Conservation (phyloP, 768 basidiomycete genomes). For the Leucocoprinus leucothites region DNA sequence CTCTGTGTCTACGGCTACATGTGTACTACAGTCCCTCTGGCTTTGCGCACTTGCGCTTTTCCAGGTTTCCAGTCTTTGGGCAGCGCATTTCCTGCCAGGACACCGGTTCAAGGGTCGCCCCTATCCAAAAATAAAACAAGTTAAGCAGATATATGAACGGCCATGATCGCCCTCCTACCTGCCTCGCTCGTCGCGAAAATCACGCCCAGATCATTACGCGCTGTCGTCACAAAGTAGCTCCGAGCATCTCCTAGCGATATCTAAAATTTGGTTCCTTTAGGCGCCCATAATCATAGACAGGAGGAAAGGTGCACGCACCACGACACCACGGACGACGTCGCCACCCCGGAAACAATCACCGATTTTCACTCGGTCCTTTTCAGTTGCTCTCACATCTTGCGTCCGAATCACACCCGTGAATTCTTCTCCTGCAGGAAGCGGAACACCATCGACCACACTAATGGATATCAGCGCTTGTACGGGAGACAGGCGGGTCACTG, state of each 20-base stretch:
- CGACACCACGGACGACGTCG: conserved; percentile 83
- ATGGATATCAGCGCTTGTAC: conserved; percentile 82
- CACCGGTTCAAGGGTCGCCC: conserved; percentile 79
- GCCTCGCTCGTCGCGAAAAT: conserved; percentile 89
- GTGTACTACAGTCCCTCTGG: conserved; percentile 56
- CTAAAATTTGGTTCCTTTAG: conserved; percentile 32
- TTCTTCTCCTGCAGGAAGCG: conserved; percentile 80
- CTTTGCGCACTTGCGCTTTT: conserved; percentile 85
- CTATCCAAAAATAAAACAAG: conserved; percentile 31
- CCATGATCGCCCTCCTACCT: conserved; percentile 38
- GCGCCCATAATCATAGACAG: background rate
- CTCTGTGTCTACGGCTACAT: conserved; percentile 11
- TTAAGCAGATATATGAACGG: background rate
- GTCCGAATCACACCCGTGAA: conserved; percentile 85
- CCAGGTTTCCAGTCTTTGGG: conserved; percentile 72
- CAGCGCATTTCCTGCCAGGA: conserved; percentile 94
- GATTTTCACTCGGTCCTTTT: conserved; percentile 87
- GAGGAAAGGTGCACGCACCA: conserved; percentile 48
- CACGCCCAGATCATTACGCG: conserved; percentile 86
- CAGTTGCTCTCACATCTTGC: conserved; percentile 88
- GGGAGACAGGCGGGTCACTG: conserved; percentile 79
- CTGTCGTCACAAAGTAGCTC: conserved; percentile 90
- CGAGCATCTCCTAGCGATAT: conserved; percentile 90
- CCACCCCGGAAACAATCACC: conserved; percentile 90
- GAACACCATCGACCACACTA: conserved; percentile 82